Base-by-base conservation (phyloP, 208 protist species). In the Crithidia sp. region DNA sequence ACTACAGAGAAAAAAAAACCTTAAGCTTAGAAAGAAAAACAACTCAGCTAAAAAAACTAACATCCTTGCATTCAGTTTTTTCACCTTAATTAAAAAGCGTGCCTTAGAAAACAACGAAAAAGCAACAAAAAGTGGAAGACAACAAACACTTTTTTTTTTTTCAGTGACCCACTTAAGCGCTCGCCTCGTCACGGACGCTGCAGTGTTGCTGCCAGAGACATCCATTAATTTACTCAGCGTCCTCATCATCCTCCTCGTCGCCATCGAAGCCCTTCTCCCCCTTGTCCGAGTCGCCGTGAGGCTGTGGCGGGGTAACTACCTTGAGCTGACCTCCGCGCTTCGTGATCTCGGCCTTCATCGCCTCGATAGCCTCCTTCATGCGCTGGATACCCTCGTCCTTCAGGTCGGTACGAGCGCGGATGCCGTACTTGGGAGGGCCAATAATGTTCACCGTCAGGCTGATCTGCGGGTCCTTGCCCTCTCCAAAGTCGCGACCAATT, bases 351-450 rank as follows among this genome's bases (percentile, higher is more conserved):
- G 85, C 70, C 40, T 88, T 87, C 75, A 99, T 90, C 8, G 85
- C 74, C 8, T 98, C 96, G 57, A 99, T 97, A 28, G 92, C 93
- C 36, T 92, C 77, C 36, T 84, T 89, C 66, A 99, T 83, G 13
- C 90, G 79, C 16, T 85, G 71, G 57, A 99, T 85, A 49, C 97
- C 98, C 60, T 95, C 84, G 36, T 99, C 94, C 72, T 95, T 95
- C 72, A 98, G 88, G n/a, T 98, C 85, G 4, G 96, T 97, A 39
- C 86, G 91, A 7, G 91, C 94, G 44, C 95, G 89, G 53, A 99
- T 83, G 40, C 96, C 90, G 78, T 99, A 99, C 49, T 96, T 86
- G n/a, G 98, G 98, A 14, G 98, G 96, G 5, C 98, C 97, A 69
- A 99, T 91, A 49, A 99, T 94, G 49, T 91, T 98, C 52, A 99